These are phyloP conservation scores for Zasmidium citrigriseum DNA, from an alignment of 2,329 filamentous ascomycete genomes.

Conservation along the genomic window DNA sequence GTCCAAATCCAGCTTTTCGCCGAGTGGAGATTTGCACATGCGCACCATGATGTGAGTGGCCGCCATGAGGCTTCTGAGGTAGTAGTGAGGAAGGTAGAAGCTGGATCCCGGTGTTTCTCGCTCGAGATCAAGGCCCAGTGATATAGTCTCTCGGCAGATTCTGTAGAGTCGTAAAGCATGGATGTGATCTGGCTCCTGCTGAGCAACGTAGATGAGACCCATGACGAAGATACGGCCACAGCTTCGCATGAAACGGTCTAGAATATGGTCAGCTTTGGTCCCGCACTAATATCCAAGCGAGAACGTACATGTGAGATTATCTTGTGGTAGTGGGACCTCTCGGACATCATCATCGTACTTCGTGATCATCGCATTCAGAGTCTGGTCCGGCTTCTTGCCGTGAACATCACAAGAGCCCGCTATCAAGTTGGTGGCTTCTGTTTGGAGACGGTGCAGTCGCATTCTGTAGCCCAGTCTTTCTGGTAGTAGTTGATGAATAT, in stretches of 20 bases:
- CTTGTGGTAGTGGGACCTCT: slow-evolving; percentile 1
- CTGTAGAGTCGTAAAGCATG: slow-evolving; percentile 6
- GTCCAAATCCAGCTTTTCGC: slow-evolving; percentile 1
- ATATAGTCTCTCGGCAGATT: slow-evolving; percentile 1
- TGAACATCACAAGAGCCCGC: slow-evolving; percentile 8
- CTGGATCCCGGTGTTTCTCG: slow-evolving; percentile 1
- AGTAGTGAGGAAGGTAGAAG: slow-evolving; percentile 8
- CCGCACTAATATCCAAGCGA: background rate
- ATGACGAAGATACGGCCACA: background rate
- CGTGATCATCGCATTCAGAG: slow-evolving; percentile 3
- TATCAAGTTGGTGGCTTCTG: slow-evolving; percentile 6
- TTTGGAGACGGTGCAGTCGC: background rate
- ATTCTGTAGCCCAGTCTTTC: slow-evolving; percentile 6
- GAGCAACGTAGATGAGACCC: slow-evolving; percentile 3
- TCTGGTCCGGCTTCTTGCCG: slow-evolving; percentile 1
- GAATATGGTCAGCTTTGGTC: background rate
- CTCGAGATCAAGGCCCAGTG: background rate
- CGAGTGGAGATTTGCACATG: slow-evolving; percentile 5
- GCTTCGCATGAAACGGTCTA: slow-evolving; percentile 6
- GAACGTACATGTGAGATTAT: background rate
- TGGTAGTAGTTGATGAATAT: slow-evolving; percentile 1
- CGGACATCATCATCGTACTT: slow-evolving; percentile 4
- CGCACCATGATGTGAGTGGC: slow-evolving; percentile 4
- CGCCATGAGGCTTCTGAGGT: background rate
- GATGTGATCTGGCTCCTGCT: slow-evolving; percentile 6